These are phyloP conservation scores for Dendrostoma leiphaemia DNA, from an alignment of 2,329 filamentous ascomycete genomes.

Conservation along the genomic window DNA sequence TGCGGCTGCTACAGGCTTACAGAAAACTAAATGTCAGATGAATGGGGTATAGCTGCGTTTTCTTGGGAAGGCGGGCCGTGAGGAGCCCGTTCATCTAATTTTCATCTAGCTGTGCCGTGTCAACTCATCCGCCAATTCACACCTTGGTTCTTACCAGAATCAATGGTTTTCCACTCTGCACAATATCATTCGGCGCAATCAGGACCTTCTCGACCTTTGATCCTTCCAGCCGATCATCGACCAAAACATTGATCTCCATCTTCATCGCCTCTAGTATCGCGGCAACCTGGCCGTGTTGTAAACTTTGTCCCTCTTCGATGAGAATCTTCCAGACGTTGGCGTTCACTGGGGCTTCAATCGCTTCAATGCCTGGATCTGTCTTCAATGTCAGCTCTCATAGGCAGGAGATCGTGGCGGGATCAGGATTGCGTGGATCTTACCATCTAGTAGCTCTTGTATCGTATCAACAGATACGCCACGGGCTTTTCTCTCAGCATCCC, in stretches of 20 bases:
- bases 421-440: constrained; percentile 25
- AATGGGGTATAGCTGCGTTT: too few species aligned
- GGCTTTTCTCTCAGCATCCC: constrained; percentile 23
- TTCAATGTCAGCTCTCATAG: not conserved
- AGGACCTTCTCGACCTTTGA: constrained; percentile 13
- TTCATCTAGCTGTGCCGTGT: too few species aligned
- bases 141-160: constrained; percentile 6
- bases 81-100: too few species aligned
- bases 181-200: constrained; percentile 17
- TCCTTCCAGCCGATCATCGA: constrained; percentile 12
- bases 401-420: too few species aligned
- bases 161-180: constrained; percentile 16
- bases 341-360: constrained; percentile 41
- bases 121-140: not conserved
- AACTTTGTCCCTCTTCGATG: constrained; percentile 37
- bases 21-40: too few species aligned
- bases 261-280: constrained; percentile 57
- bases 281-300: constrained; percentile 41
- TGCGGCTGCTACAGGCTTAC: too few species aligned
- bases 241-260: constrained; percentile 47
- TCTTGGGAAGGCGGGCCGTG: too few species aligned
- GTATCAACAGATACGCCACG: constrained; percentile 45
- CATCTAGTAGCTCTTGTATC: constrained; percentile 46
- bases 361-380: constrained; percentile 21
- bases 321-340: constrained; percentile 55